Percentiles rank a stretch among this genome's conserved stretches.
Conservation (phyloP, 345 rosid species). For the Citrus trifoliata region DNA sequence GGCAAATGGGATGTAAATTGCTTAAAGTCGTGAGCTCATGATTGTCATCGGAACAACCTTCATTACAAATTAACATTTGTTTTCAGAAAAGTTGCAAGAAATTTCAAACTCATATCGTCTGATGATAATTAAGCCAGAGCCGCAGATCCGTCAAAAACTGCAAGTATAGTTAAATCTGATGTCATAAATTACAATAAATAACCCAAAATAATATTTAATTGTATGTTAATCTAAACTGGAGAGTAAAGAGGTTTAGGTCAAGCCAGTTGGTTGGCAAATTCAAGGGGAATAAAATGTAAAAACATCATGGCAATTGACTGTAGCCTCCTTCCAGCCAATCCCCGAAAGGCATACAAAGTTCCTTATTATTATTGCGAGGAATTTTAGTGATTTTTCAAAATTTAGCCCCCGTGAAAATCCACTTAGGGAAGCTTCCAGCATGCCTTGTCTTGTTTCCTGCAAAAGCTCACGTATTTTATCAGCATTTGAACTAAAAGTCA, state of each 20-base stretch:
- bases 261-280: conserved; percentile 13
- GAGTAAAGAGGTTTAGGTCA: conserved; percentile 16
- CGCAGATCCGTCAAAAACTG: conserved; percentile 13
- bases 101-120: background rate
- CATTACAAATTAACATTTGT: background rate
- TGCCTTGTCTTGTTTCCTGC: conserved; percentile 5
- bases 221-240: conserved; percentile 7
- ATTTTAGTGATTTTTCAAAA: background rate
- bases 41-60: conserved; percentile 11
- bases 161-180: background rate
- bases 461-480: background rate
- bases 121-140: background rate
- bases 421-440: conserved; percentile 1
- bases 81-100: background rate
- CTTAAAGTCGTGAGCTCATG: conserved; percentile 5
- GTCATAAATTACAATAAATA: background rate
- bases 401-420: background rate
- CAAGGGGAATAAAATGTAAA: background rate
- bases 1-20: background rate
- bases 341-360: background rate
- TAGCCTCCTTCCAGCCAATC: background rate
- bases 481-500: background rate
- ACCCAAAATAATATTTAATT: background rate
- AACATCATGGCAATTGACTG: conserved; percentile 2
- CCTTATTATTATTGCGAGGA: background rate